Percentiles rank a stretch among this genome's conserved stretches.
Conservation (phyloP, 192 early-diverging fungal species). For the Lobosporangium transversale region DNA sequence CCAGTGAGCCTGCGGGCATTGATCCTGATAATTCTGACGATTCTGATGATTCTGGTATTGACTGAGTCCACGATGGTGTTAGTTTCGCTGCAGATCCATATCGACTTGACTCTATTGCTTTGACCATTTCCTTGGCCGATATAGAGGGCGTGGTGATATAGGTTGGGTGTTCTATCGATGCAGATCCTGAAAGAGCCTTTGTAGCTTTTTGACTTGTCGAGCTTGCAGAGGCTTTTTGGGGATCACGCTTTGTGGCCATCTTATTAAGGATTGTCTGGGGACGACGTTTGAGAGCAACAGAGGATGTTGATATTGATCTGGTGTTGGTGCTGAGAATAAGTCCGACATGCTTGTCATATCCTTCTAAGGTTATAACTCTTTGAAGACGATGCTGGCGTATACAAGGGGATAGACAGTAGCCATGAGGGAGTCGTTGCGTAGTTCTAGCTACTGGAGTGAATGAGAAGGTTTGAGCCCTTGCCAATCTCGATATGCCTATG, state of each 20-base stretch:
- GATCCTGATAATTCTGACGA: not conserved
- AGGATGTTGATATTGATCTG: slow-evolving; percentile 15
- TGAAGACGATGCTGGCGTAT: too few relatives aligned
- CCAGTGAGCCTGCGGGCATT: not conserved
- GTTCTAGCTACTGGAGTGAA: too few relatives aligned
- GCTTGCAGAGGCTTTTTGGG: not conserved
- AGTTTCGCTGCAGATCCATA: not conserved
- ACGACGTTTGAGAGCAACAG: slow-evolving; percentile 4
- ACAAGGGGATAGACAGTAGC: too few relatives aligned
- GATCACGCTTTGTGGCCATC: too few relatives aligned
- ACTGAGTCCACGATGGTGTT: not conserved
- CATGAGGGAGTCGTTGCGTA: too few relatives aligned
- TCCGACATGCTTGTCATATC: too few relatives aligned
- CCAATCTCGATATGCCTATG: slow-evolving; percentile 30
- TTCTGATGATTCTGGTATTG: not conserved
- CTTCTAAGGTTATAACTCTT: too few relatives aligned
- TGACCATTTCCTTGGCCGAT: slow-evolving; percentile 41
- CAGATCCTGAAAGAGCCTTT: not conserved
- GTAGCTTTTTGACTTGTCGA: not conserved
- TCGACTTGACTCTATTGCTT: slow-evolving; percentile 40
- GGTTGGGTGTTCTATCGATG: not conserved
- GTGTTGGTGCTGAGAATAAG: too few relatives aligned
- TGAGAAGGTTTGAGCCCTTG: too few relatives aligned
- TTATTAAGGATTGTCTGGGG: not conserved
- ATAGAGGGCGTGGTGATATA: slow-evolving; percentile 27